Evolutionary conservation across 2,329 filamentous ascomycete genomes (phyloP).

Genomic region (Arthroderma sp.): DNA sequence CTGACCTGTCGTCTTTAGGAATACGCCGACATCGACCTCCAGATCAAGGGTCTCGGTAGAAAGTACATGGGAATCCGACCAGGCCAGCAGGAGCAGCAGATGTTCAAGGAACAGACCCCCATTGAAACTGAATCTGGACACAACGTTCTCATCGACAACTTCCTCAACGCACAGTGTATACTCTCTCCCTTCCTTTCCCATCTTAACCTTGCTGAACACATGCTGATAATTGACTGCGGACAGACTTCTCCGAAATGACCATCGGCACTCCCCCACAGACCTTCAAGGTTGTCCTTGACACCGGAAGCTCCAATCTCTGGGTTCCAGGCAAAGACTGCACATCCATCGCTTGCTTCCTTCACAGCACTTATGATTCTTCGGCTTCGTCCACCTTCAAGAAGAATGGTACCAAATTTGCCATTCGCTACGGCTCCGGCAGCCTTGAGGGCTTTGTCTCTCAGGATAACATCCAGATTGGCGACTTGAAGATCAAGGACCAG

Average conservation of each 20-base stretch:
- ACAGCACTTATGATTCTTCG: constrained; percentile 89
- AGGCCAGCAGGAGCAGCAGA: constrained; percentile 55
- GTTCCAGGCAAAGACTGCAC: constrained; percentile 81
- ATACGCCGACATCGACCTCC: constrained; percentile 64
- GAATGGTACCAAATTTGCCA: constrained; percentile 87
- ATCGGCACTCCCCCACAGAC: constrained; percentile 83
- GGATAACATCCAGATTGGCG: constrained; percentile 76
- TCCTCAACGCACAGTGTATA: constrained; percentile 96
- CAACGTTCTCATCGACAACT: constrained; percentile 86
- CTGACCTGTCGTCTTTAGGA: constrained; percentile 40
- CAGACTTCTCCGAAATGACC: constrained; percentile 93
- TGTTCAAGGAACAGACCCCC: constrained; percentile 61
- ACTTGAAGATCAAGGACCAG: constrained; percentile 76
- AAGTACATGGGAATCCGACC: constrained; percentile 88
- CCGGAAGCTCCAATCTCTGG: constrained; percentile 98
- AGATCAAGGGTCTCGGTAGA: constrained; percentile 73
- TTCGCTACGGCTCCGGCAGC: constrained; percentile 88
- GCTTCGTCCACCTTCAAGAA: constrained; percentile 82
- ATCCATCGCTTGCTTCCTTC: constrained; percentile 96
- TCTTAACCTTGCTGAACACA: background rate
- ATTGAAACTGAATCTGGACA: constrained; percentile 57
- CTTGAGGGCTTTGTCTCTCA: constrained; percentile 88
- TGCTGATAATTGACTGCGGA: constrained; percentile 6
- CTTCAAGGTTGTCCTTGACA: constrained; percentile 98
- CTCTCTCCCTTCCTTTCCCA: constrained; percentile 13